A percentile compares a stretch with the other conserved stretches of the same genome.
Conservation (phyloP, 2,329 filamentous ascomycete species). For the Pseudogymnoascus sp. region DNA sequence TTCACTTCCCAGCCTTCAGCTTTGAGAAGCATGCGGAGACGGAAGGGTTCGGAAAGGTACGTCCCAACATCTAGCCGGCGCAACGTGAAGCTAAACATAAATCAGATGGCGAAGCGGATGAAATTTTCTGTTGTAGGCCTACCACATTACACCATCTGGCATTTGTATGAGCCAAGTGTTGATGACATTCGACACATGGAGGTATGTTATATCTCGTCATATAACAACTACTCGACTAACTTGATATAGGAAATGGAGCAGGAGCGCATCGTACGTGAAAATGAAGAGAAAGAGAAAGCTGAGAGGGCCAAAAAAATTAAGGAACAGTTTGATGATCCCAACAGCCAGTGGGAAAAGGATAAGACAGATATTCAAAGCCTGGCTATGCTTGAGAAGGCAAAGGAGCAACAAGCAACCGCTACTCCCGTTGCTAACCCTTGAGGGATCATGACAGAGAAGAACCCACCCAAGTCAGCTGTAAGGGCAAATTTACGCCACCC, state of each 20-base stretch:
- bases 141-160: conserved; percentile 98
- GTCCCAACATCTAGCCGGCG: conserved; percentile 16
- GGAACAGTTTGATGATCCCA: conserved; percentile 69
- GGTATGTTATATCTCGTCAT: conserved; percentile 34
- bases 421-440: neutral
- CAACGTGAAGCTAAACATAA: conserved; percentile 13
- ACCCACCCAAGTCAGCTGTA: conserved; percentile 10
- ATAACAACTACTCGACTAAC: conserved; percentile 16
- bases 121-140: conserved; percentile 89
- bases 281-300: conserved; percentile 67
- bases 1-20: conserved; percentile 96
- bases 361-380: conserved; percentile 70
- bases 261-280: conserved; percentile 71
- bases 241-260: conserved; percentile 74
- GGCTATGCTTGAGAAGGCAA: conserved; percentile 48
- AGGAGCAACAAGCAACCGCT: conserved; percentile 30
- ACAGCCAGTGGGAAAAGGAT: conserved; percentile 82
- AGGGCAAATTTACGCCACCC: conserved; percentile 2
- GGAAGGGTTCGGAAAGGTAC: conserved; percentile 95
- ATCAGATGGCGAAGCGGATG: conserved; percentile 94
- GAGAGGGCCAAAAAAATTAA: conserved; percentile 72
- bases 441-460: neutral
- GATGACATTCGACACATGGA: conserved; percentile 98
- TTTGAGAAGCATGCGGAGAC: conserved; percentile 99
- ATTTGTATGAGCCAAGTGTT: conserved; percentile 97